Percentiles rank a stretch among this genome's conserved stretches.
Evolutionary conservation across 139 green algal species (phyloP).

Genomic region (Picochlorum sp.): DNA sequence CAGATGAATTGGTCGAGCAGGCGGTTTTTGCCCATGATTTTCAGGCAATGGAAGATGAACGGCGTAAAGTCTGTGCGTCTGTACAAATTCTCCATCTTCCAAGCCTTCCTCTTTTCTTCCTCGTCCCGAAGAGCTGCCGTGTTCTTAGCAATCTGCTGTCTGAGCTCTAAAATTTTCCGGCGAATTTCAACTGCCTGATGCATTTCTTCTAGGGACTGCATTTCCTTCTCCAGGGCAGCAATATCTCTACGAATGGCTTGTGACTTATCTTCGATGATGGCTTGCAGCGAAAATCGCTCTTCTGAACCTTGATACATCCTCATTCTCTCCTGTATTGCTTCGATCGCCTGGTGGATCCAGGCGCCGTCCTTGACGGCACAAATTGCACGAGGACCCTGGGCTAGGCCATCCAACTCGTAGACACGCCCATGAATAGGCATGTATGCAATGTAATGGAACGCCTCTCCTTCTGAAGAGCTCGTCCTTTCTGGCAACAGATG

Average conservation of each 20-base stretch:
- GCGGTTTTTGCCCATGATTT: constrained; percentile 5
- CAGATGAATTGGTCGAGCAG: too few species aligned
- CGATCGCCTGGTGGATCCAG: constrained; percentile 58
- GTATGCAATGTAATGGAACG: constrained; percentile 82
- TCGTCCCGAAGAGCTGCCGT: constrained; percentile 45
- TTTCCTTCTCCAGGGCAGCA: constrained; percentile 15
- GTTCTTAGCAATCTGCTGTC: neutral
- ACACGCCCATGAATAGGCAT: constrained; percentile 67
- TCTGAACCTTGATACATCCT: constrained; percentile 76
- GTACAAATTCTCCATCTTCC: constrained; percentile 87
- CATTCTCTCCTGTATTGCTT: constrained; percentile 62
- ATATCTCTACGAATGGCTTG: constrained; percentile 22
- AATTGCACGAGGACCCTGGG: constrained; percentile 80
- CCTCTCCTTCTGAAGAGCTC: constrained; percentile 43
- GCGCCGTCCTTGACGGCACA: constrained; percentile 47
- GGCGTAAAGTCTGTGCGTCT: constrained; percentile 91
- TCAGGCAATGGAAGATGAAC: constrained; percentile 88
- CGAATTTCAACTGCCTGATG: neutral
- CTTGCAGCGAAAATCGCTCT: constrained; percentile 98
- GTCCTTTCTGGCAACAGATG: constrained; percentile 60
- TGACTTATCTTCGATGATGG: constrained; percentile 44
- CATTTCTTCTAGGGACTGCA: neutral
- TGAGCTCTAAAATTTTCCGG: neutral
- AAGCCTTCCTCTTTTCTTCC: constrained; percentile 58
- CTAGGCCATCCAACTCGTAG: constrained; percentile 96